Conservation (phyloP, 2,329 filamentous ascomycete genomes). For the Purpureocillium takamizusanense region DNA sequence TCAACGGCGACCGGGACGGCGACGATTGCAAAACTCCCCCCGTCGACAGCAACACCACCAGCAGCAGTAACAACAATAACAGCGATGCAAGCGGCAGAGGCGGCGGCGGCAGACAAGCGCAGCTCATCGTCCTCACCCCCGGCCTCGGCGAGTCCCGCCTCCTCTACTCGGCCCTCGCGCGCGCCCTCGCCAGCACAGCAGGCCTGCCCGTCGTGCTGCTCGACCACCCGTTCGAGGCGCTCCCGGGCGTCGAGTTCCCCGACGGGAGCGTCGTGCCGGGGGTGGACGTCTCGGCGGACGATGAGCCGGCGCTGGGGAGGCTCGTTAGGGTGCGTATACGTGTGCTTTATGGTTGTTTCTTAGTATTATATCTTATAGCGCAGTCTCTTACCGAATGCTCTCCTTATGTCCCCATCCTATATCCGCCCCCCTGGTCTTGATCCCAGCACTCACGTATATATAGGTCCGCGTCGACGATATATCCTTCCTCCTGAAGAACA, state of each 20-base stretch:
- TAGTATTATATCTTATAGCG: too few species aligned
- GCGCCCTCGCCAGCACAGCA: conserved; percentile 31
- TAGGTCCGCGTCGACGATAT: conserved; percentile 24
- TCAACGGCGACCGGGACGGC: too few species aligned
- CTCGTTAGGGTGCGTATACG: conserved; percentile 8
- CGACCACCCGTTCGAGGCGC: conserved; percentile 38
- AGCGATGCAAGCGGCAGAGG: too few species aligned
- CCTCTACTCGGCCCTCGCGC: conserved; percentile 32
- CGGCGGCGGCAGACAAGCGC: too few species aligned
- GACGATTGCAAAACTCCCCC: too few species aligned
- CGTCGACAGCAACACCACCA: too few species aligned
- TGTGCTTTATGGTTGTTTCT: too few species aligned
- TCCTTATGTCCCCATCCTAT: too few species aligned
- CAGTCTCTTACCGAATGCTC: too few species aligned
- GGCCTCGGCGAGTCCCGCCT: conserved; percentile 33
- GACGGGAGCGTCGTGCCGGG: conserved; percentile 24
- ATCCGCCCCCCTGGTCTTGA: too few species aligned
- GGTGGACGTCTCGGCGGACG: conserved; percentile 7
- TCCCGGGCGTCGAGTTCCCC: conserved; percentile 33
- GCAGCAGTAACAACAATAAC: too few species aligned
- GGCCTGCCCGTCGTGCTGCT: conserved; percentile 36
- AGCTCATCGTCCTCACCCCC: conserved; percentile 32
- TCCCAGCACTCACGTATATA: too few species aligned
- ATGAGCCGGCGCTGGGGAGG: conserved; percentile 8
- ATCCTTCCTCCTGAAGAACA: conserved; percentile 25